Conservation (phyloP, 371 early-diverging fungal genomes). For the Batrachochytrium dendrobatidis region DNA sequence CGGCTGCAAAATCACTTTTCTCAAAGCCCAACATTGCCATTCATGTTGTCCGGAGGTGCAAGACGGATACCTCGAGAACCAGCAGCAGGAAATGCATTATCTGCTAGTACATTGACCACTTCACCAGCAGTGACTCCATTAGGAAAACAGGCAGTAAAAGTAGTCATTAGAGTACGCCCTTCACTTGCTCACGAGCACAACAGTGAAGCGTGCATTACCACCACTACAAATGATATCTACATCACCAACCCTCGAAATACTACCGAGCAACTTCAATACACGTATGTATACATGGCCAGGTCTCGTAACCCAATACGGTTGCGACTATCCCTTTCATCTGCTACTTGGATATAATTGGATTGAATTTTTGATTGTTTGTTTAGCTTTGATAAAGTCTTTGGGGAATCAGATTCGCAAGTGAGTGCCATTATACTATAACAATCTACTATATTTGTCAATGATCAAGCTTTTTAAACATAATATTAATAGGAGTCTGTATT, state of each 20-base stretch:
- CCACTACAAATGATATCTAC: neutral
- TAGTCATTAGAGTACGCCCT: conserved; percentile 17
- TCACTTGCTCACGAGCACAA: neutral
- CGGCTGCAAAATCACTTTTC: too few species aligned
- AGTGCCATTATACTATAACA: too few species aligned
- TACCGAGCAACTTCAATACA: conserved; percentile 12
- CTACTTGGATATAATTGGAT: neutral
- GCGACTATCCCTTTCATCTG: conserved; percentile 5
- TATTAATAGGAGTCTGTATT: neutral
- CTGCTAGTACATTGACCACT: too few species aligned
- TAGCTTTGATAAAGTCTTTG: conserved; percentile 12
- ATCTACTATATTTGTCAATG: too few species aligned
- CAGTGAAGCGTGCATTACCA: conserved; percentile 1
- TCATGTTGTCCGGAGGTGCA: too few species aligned
- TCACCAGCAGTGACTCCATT: too few species aligned
- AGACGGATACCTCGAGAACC: too few species aligned
- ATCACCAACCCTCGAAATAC: conserved; percentile 16
- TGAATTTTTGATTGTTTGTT: neutral
- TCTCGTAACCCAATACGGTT: conserved; percentile 5
- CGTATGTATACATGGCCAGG: neutral
- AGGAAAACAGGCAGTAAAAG: conserved; percentile 17
- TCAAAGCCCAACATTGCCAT: too few species aligned
- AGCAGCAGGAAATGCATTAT: too few species aligned
- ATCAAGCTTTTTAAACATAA: too few species aligned
- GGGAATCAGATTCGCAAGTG: neutral